A percentile compares a stretch with the other conserved stretches of the same genome.
These are phyloP conservation scores for Vitis hybrid DNA, from an alignment of 177 flowering plant genomes.

Conservation along the genomic window DNA sequence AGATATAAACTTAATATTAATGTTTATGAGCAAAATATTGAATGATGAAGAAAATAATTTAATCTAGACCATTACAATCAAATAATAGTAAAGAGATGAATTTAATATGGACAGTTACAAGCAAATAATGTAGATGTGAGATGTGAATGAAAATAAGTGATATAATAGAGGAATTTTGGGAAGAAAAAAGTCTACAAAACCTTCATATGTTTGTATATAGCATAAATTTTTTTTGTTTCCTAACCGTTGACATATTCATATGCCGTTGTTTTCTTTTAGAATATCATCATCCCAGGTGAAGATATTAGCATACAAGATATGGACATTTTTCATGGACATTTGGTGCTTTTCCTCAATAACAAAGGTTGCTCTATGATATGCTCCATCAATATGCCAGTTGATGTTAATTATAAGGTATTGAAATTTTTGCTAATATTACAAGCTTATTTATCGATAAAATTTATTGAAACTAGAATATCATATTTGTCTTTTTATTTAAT, in stretches of 20 bases:
- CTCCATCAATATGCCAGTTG: conserved; percentile 70
- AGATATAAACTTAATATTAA: no score
- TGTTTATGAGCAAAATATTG: no score
- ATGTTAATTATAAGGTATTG: conserved; percentile 46
- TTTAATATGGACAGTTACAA: no score
- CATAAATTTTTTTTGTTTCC: neutral
- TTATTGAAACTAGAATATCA: neutral
- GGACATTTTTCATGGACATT: conserved; percentile 76
- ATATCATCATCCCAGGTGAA: conserved; percentile 58
- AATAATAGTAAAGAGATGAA: no score
- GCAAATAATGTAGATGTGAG: neutral
- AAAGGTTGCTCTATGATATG: conserved; percentile 55
- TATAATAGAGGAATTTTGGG: no score
- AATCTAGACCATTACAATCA: no score
- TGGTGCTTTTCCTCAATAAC: conserved; percentile 71
- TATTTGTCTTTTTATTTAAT: neutral
- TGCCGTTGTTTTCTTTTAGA: conserved; percentile 31
- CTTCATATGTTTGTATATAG: no score
- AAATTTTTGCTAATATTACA: neutral
- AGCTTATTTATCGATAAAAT: neutral
- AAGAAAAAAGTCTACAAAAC: no score
- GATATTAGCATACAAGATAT: conserved; percentile 66
- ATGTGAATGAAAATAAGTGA: neutral
- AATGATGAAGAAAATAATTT: no score
- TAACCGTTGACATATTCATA: neutral